Conservation (phyloP, 2,329 filamentous ascomycete species). For the Macrophomina pseudophaseolina region DNA sequence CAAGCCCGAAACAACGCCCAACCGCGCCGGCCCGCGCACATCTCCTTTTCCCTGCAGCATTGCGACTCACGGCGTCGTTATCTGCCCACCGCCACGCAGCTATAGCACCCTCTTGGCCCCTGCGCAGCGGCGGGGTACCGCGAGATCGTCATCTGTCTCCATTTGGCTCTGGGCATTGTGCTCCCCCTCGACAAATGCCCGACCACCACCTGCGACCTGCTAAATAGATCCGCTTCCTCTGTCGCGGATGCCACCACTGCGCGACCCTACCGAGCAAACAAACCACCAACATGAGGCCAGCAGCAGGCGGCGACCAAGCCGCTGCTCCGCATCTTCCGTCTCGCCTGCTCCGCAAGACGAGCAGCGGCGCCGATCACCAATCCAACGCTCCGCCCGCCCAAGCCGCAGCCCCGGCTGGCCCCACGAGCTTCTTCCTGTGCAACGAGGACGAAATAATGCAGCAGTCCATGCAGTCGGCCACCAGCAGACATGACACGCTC, state of each 20-base stretch:
- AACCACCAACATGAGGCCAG: conserved; percentile 39
- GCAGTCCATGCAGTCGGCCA: conserved; percentile 31
- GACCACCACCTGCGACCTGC: conserved; percentile 17
- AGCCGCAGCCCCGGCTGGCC: conserved; percentile 44
- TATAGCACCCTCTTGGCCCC: conserved; percentile 24
- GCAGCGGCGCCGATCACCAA: conserved; percentile 34
- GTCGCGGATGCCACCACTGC: conserved; percentile 12
- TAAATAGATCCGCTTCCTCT: background rate
- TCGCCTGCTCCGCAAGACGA: conserved; percentile 43
- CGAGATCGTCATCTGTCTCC: conserved; percentile 23
- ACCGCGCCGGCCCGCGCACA: background rate
- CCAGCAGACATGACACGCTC: conserved; percentile 26
- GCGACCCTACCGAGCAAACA: conserved; percentile 5
- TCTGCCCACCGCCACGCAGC: conserved; percentile 25
- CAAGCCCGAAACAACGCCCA: background rate
- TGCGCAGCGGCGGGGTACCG: conserved; percentile 27
- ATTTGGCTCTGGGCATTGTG: conserved; percentile 9
- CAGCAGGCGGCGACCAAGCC: conserved; percentile 43
- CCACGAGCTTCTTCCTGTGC: conserved; percentile 65
- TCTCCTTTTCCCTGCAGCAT: conserved; percentile 17
- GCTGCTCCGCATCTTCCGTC: conserved; percentile 35
- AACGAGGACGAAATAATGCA: conserved; percentile 57
- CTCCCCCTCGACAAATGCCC: conserved; percentile 23
- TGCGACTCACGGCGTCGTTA: conserved; percentile 16
- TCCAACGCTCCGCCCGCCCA: conserved; percentile 22